These are phyloP conservation scores for Thelonectria olida DNA, from an alignment of 2,329 filamentous ascomycete genomes.

Conservation along the genomic window DNA sequence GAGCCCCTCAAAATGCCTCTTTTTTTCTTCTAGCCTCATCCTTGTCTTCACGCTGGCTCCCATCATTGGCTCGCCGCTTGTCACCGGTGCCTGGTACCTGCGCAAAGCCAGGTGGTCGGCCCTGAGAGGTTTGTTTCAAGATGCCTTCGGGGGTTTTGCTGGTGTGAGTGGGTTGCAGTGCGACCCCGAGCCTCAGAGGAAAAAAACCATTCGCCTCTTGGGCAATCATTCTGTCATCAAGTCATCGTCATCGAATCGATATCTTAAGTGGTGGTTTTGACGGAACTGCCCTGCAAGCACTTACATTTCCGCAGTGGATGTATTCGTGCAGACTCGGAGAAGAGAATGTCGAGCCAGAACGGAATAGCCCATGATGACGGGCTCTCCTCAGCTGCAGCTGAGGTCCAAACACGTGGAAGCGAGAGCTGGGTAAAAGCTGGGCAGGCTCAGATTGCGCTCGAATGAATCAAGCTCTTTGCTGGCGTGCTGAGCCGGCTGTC, in stretches of 20 bases:
- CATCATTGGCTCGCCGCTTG: slow-evolving; percentile 44
- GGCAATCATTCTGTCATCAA: too few relatives aligned
- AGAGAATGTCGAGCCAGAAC: too few relatives aligned
- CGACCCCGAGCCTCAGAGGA: background rate
- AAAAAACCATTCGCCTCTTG: too few relatives aligned
- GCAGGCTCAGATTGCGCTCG: too few relatives aligned
- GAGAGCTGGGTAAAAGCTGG: too few relatives aligned
- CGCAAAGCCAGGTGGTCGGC: slow-evolving; percentile 51
- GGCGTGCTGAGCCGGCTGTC: background rate
- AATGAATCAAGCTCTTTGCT: too few relatives aligned
- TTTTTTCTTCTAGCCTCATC: slow-evolving; percentile 39
- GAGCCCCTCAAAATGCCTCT: slow-evolving; percentile 30
- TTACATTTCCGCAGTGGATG: too few relatives aligned
- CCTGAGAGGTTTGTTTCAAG: slow-evolving; percentile 47
- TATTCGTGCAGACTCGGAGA: too few relatives aligned
- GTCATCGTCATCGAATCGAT: too few relatives aligned
- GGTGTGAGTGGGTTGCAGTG: slow-evolving; percentile 14
- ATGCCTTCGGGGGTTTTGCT: slow-evolving; percentile 10
- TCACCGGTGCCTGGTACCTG: slow-evolving; percentile 53
- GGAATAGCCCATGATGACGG: background rate
- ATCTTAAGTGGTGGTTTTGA: too few relatives aligned
- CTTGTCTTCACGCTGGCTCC: slow-evolving; percentile 16
- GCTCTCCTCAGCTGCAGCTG: background rate
- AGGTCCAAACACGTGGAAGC: slow-evolving; percentile 6
- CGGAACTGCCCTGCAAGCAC: slow-evolving; percentile 11